Evolutionary conservation across 768 basidiomycete genomes (phyloP).

Genomic region (Cyclocybe aegerita): DNA sequence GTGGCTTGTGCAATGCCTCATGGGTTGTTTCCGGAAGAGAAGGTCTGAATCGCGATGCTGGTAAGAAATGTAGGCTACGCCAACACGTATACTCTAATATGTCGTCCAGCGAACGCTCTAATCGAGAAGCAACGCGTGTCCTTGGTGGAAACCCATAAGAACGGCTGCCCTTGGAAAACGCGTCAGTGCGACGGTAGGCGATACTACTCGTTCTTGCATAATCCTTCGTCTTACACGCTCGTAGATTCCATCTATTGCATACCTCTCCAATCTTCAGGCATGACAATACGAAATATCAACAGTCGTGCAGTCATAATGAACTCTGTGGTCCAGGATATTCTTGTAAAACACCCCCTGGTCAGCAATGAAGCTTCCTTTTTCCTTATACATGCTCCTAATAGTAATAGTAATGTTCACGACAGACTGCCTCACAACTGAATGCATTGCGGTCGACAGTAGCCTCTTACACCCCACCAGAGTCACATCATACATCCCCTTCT

Average conservation of each 20-base stretch:
- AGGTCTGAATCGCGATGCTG: constrained; percentile 75
- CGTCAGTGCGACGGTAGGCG: constrained; percentile 76
- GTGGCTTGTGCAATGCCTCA: constrained; percentile 66
- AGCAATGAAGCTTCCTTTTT: constrained; percentile 12
- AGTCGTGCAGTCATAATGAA: constrained; percentile 52
- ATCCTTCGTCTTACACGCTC: not conserved
- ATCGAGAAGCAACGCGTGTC: constrained; percentile 71
- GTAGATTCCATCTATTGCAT: constrained; percentile 73
- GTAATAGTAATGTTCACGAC: not conserved
- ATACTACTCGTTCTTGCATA: not conserved
- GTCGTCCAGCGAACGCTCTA: constrained; percentile 56
- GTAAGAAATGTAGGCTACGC: constrained; percentile 48
- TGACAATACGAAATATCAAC: constrained; percentile 62
- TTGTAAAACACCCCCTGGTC: constrained; percentile 76
- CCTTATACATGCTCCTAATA: not conserved
- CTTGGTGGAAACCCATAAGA: constrained; percentile 72
- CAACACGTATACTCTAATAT: not conserved
- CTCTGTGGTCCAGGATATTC: constrained; percentile 48
- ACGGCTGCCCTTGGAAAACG: constrained; percentile 82
- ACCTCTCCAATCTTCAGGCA: constrained; percentile 64
- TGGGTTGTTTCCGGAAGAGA: constrained; percentile 74
- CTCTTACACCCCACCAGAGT: constrained; percentile 24
- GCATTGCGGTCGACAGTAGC: constrained; percentile 49
- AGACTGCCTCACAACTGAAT: constrained; percentile 61
- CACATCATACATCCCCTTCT: constrained; percentile 4